A percentile compares a stretch with the other conserved stretches of the same genome.
Conservation (phyloP, 352 stramenopile genomes). For the Thraustochytrium sp. region DNA sequence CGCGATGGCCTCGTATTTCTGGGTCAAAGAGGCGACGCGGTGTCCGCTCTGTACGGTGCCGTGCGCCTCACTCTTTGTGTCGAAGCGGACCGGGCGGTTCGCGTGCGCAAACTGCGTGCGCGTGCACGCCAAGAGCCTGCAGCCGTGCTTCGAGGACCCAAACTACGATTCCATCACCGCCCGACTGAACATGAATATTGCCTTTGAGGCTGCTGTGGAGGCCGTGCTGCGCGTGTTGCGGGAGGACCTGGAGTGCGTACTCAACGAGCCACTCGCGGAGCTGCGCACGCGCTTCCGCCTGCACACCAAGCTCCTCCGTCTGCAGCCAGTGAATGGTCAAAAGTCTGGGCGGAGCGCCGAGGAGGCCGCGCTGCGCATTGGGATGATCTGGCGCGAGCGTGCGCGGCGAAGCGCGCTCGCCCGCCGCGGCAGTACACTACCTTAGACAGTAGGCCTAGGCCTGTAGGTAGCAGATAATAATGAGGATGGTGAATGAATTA, state of each 20-base stretch:
- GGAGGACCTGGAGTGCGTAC: conserved; percentile 1
- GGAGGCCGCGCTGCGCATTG: not conserved
- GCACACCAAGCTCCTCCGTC: conserved; percentile 1
- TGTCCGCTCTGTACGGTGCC: not conserved
- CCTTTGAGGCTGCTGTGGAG: conserved; percentile 18
- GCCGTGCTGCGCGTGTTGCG: conserved; percentile 14
- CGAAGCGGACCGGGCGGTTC: not conserved
- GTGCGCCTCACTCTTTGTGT: not conserved
- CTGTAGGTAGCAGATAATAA: not conserved
- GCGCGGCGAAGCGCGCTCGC: not conserved
- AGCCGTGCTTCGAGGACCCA: not conserved
- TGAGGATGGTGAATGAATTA: not conserved
- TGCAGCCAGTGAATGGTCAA: conserved; percentile 1
- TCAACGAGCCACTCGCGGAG: not conserved
- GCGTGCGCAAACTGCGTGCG: not conserved
- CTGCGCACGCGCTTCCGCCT: not conserved
- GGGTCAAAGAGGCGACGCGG: conserved; percentile 10
- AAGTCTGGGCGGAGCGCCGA: not conserved
- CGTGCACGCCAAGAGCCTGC: not conserved
- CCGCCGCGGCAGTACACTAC: too few species aligned
- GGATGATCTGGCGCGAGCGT: not conserved
- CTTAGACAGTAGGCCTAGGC: too few species aligned
- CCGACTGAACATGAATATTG: not conserved
- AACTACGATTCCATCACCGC: conserved; percentile 5
- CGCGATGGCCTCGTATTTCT: conserved; percentile 18